phyloP scores from a whole-genome alignment of 192 early-diverging fungal genomes.

The Gryganskiella cystojenkinii region DNA sequence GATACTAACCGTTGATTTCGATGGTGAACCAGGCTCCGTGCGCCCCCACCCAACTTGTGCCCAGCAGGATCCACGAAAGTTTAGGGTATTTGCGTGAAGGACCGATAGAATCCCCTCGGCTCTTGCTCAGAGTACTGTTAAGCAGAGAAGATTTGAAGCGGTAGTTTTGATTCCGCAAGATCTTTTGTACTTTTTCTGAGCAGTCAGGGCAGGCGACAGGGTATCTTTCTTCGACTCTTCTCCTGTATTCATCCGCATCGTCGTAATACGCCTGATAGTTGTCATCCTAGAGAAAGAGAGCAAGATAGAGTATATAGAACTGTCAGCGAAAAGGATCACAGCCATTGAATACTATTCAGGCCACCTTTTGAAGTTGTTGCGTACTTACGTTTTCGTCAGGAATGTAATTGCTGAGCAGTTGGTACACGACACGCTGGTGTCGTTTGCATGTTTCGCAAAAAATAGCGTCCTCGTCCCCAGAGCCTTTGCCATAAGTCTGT shows the following conservation, averaged over 20 bases:
- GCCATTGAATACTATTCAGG: background rate
- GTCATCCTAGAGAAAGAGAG: conserved; percentile 20
- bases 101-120: conserved; percentile 24
- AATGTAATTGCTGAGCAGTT: conserved; percentile 47
- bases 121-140: conserved; percentile 36
- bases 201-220: conserved; percentile 32
- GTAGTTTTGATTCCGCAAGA: conserved; percentile 26
- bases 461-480: conserved; percentile 6
- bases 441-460: conserved; percentile 48
- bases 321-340: background rate
- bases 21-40: conserved; percentile 5
- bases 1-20: conserved; percentile 18
- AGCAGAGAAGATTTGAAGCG: conserved; percentile 31
- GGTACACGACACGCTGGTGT: conserved; percentile 42
- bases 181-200: conserved; percentile 33
- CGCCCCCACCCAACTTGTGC: conserved; percentile 8
- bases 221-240: conserved; percentile 39
- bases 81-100: conserved; percentile 22
- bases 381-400: conserved; percentile 41
- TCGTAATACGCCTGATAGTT: conserved; percentile 31
- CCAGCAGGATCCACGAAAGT: conserved; percentile 18
- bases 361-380: background rate
- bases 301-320: no score
- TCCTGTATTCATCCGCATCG: conserved; percentile 28
- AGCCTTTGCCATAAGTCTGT: background rate